Percentiles rank a stretch among this genome's conserved stretches.
phyloP scores from a whole-genome alignment of 2,329 filamentous ascomycete genomes.

The Phaeophleospora eucalypticola region DNA sequence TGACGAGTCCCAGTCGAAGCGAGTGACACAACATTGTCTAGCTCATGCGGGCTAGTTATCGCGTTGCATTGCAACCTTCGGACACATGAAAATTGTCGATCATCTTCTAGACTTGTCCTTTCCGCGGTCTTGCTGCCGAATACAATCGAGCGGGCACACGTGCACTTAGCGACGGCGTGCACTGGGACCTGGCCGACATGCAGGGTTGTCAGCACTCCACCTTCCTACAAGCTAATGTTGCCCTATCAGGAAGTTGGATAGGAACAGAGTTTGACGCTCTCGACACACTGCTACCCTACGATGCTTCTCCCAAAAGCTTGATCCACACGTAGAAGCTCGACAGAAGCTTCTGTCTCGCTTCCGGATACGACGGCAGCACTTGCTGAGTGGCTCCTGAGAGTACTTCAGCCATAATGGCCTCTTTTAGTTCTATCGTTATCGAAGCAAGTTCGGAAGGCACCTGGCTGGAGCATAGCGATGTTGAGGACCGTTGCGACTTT shows the following conservation, averaged over 20 bases:
- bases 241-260: not conserved
- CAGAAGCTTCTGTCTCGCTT: too few species aligned
- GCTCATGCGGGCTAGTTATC: constrained; percentile 1
- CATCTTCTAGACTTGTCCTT: not conserved
- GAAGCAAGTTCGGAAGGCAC: too few species aligned
- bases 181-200: not conserved
- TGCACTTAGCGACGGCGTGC: not conserved
- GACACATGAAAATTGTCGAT: not conserved
- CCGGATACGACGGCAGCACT: too few species aligned
- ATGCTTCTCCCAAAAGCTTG: not conserved
- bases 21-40: constrained; percentile 4
- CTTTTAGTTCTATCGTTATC: too few species aligned
- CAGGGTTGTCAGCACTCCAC: not conserved
- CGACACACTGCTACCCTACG: not conserved
- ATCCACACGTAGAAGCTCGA: too few species aligned
- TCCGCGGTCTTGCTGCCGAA: not conserved
- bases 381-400: too few species aligned
- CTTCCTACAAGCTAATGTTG: not conserved
- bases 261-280: constrained; percentile 1
- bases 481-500: too few species aligned
- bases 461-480: too few species aligned
- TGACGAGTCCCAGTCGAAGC: not conserved
- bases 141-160: not conserved
- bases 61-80: not conserved
- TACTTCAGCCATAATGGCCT: too few species aligned